A percentile compares a stretch with the other conserved stretches of the same genome.
These are phyloP conservation scores for Aegilops speltoides DNA, from an alignment of 176 grass and related monocot genomes.

Conservation along the genomic window DNA sequence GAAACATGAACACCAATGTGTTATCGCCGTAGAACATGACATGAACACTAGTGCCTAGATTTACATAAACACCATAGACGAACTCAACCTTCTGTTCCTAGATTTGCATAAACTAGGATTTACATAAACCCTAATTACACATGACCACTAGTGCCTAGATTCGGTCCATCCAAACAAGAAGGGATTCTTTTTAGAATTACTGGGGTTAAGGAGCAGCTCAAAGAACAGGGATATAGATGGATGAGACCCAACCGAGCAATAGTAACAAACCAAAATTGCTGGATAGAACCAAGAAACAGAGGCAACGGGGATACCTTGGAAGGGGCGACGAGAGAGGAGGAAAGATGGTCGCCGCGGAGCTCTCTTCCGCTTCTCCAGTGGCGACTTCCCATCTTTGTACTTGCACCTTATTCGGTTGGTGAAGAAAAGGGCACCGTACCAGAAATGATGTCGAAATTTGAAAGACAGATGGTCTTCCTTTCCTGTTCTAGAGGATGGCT, in stretches of 20 bases:
- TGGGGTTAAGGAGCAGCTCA: not conserved
- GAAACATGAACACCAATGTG: not conserved
- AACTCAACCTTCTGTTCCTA: not conserved
- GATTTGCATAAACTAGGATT: too few species aligned
- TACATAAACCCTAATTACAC: not conserved
- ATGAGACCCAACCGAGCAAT: not conserved
- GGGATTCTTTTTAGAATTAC: not conserved
- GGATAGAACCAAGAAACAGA: constrained; percentile 12
- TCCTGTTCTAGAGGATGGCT: not conserved
- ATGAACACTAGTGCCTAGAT: not conserved
- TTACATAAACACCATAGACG: not conserved
- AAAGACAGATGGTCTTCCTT: not conserved
- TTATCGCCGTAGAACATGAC: not conserved
- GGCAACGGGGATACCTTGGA: constrained; percentile 30
- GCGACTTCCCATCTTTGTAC: constrained; percentile 39
- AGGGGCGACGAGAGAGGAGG: constrained; percentile 19
- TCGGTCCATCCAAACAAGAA: not conserved
- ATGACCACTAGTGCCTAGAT: not conserved
- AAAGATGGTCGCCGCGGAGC: not conserved
- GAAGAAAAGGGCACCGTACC: constrained; percentile 2
- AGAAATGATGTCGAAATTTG: constrained; percentile 7
- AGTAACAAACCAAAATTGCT: not conserved
- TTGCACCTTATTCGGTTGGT: constrained; percentile 33
- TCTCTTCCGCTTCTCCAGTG: constrained; percentile 1
- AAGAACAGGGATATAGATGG: too few species aligned